Percentiles rank a stretch among this genome's conserved stretches.
Conservation (phyloP, 2,329 filamentous ascomycete genomes). For the Sarocladiaceae sp. region DNA sequence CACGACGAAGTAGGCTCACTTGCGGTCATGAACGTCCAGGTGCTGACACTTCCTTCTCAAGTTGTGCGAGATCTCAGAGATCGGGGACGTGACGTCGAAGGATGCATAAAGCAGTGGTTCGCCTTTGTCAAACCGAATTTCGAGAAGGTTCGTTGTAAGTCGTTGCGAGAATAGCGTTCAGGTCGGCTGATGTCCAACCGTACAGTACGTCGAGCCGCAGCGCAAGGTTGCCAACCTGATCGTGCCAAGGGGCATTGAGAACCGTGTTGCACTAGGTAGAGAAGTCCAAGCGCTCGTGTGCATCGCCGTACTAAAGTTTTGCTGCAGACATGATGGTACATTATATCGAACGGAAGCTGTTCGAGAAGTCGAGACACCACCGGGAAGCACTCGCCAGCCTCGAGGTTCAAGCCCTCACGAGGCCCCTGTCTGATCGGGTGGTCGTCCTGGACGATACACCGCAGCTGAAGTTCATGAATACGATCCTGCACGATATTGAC, state of each 20-base stretch:
- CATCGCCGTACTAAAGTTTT: not conserved
- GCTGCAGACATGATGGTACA: constrained; percentile 81
- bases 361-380: constrained; percentile 80
- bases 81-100: constrained; percentile 84
- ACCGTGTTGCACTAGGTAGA: constrained; percentile 79
- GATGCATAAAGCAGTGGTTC: constrained; percentile 98
- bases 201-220: constrained; percentile 82
- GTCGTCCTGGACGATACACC: constrained; percentile 67
- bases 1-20: constrained; percentile 64
- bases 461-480: constrained; percentile 84
- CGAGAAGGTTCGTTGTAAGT: constrained; percentile 50
- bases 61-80: constrained; percentile 84
- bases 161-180: not conserved
- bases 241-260: constrained; percentile 89
- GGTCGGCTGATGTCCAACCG: not conserved
- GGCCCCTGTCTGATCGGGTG: constrained; percentile 69
- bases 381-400: constrained; percentile 71
- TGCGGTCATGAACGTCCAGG: not conserved
- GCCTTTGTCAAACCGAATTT: constrained; percentile 94
- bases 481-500: constrained; percentile 75
- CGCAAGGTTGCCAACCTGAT: constrained; percentile 90
- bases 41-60: constrained; percentile 24
- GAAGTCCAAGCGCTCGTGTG: constrained; percentile 4
- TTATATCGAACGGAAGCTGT: constrained; percentile 80
- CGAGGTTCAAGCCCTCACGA: constrained; percentile 63